Evolutionary conservation across 257 asterid species (phyloP).

Genomic region (Linderniella brevidens): DNA sequence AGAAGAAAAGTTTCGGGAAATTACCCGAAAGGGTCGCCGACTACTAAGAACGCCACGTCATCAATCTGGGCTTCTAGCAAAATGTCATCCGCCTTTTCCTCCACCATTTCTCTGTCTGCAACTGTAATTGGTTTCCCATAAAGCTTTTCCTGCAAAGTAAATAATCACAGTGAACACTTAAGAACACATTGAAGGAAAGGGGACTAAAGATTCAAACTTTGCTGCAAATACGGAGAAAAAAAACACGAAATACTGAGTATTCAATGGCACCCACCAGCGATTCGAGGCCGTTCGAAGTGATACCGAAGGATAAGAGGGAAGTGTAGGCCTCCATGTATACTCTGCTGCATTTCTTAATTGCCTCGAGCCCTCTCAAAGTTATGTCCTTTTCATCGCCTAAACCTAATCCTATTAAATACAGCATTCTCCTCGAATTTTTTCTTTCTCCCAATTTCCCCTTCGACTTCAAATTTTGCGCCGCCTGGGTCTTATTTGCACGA

Average conservation of each 20-base stretch:
- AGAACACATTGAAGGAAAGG: not conserved
- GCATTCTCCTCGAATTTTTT: constrained; percentile 17
- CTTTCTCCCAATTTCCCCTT: too few relatives aligned
- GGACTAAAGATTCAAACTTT: not conserved
- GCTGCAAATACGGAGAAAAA: not conserved
- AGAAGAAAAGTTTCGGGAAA: not conserved
- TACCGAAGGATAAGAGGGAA: constrained; percentile 85
- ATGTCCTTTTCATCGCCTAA: constrained; percentile 82
- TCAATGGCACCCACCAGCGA: constrained; percentile 23
- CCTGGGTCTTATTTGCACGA: too few relatives aligned
- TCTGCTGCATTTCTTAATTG: constrained; percentile 50
- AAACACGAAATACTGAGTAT: not conserved
- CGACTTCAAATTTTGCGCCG: too few relatives aligned
- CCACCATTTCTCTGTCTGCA: constrained; percentile 78
- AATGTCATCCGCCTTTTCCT: constrained; percentile 73
- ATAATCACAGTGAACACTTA: constrained; percentile 13
- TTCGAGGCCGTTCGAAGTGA: constrained; percentile 57
- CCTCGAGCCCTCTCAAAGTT: constrained; percentile 73
- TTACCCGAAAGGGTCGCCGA: constrained; percentile 94
- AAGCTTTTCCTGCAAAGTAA: constrained; percentile 38
- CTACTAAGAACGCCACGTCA: constrained; percentile 85
- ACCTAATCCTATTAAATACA: constrained; percentile 71
- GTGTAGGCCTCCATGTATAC: constrained; percentile 88
- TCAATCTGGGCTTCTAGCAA: constrained; percentile 53
- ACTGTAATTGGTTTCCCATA: constrained; percentile 57